These are phyloP conservation scores for Lecanoromycetidae sp. DNA, from an alignment of 2,329 filamentous ascomycete species.

Conservation along the genomic window DNA sequence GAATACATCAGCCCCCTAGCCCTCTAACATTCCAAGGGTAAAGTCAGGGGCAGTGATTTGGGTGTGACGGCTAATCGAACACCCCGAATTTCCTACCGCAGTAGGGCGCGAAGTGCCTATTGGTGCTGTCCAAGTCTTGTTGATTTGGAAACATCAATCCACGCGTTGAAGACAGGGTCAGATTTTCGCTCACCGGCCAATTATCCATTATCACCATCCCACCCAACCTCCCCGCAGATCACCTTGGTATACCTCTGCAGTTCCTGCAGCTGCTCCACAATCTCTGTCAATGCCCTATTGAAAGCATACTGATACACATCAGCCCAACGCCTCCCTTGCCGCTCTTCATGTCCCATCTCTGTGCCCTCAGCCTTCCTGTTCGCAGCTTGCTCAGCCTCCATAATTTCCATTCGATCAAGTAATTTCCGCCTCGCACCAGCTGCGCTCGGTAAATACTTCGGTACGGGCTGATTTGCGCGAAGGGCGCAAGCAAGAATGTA, in stretches of 20 bases:
- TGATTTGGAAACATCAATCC: too few relatives aligned
- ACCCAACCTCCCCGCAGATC: slow-evolving; percentile 45
- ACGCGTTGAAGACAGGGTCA: neutral
- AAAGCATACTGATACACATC: slow-evolving; percentile 41
- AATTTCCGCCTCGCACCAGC: slow-evolving; percentile 42
- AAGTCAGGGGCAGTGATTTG: too few relatives aligned
- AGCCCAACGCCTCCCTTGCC: slow-evolving; percentile 37
- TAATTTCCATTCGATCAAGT: slow-evolving; percentile 38
- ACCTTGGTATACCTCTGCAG: slow-evolving; percentile 46
- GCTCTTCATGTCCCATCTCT: slow-evolving; percentile 18
- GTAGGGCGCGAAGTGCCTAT: too few relatives aligned
- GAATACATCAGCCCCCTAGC: too few relatives aligned
- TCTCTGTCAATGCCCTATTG: slow-evolving; percentile 25
- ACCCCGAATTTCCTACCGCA: too few relatives aligned
- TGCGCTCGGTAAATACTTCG: slow-evolving; percentile 45
- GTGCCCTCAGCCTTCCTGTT: slow-evolving; percentile 21
- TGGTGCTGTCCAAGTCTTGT: too few relatives aligned
- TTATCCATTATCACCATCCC: neutral
- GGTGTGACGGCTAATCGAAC: too few relatives aligned
- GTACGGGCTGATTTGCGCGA: slow-evolving; percentile 30
- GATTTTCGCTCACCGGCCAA: neutral
- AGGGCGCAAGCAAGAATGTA: slow-evolving; percentile 47
- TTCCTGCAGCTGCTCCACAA: slow-evolving; percentile 43
- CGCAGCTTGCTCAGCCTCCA: slow-evolving; percentile 30
- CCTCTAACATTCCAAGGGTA: too few relatives aligned